Conservation (phyloP, 331 rosid species). For the Quercus tomentella region DNA sequence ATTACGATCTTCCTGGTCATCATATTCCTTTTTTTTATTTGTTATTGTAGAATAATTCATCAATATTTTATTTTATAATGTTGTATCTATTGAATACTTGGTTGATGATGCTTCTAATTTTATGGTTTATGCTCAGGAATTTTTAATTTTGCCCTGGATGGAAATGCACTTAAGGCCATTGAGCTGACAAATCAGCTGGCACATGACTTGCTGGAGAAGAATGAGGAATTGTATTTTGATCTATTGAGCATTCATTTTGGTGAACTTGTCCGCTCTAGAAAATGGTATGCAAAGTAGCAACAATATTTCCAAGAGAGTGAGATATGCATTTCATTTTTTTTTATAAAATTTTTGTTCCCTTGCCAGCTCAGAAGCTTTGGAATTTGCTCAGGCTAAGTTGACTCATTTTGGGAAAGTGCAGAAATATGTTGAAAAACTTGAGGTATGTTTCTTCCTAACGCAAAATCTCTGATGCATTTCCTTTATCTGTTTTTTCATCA, state of each 20-base stretch:
- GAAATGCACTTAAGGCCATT: constrained; percentile 84
- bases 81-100: constrained; percentile 8
- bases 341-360: constrained; percentile 34
- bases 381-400: constrained; percentile 79
- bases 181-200: constrained; percentile 77
- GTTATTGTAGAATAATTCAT: neutral
- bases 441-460: constrained; percentile 40
- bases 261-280: constrained; percentile 71
- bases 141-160: constrained; percentile 64
- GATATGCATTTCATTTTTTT: constrained; percentile 3
- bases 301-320: constrained; percentile 9
- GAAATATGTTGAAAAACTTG: constrained; percentile 59
- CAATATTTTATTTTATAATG: neutral
- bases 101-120: constrained; percentile 15
- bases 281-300: constrained; percentile 57
- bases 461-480: neutral
- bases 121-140: constrained; percentile 48
- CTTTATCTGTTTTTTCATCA: neutral
- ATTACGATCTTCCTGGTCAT: neutral
- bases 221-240: constrained; percentile 83
- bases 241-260: constrained; percentile 94
- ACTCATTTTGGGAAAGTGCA: constrained; percentile 76
- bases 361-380: constrained; percentile 99
- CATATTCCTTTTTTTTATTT: neutral
- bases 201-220: constrained; percentile 61